Base-by-base conservation (phyloP, 2,329 filamentous ascomycete genomes). In the Colletotrichum sp. region DNA sequence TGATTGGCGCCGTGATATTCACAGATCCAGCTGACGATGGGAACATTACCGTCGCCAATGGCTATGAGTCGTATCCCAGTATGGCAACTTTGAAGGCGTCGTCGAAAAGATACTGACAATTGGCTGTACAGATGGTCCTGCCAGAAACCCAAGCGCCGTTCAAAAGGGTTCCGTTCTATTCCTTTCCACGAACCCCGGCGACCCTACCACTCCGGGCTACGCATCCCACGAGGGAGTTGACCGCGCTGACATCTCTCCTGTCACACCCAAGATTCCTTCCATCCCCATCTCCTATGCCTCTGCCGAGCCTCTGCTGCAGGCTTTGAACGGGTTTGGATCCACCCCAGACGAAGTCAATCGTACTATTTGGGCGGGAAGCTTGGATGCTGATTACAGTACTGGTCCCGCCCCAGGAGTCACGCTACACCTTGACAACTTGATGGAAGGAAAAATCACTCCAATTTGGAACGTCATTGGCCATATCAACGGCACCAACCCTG, bases 151-250 rank as follows among this genome's bases (percentile, higher is more conserved):
- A 8, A 94, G 91, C 79, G 91, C 93, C 71, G 94, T 97, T 10
- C 94, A 97, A 82, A 88, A 95, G 80, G 95, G 95, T 48, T 96
- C 94, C 80, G 91, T 92, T 3, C 90, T 95, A 80, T 96, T 94
- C 80, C 72, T 78, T 18, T 93, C 92, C 82, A 89, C 84, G 75
- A 87, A 83, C 79, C 88, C 84, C 66, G 91, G 92, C 76, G 87
- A 97, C 79, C 95, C 95, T 52, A 97, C 95, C 0, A 97, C 95
- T 0, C 94, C 94, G 3, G 95, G 95, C 6, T 96, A 96, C 81
- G 92, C 95, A 2, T 96, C 94, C 0, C 94, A 94, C 80, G 92
- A 94, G 16, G 94, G 91, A 32, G 92, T 88, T 8, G 92, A 93
- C 32, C 91, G 95, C 13, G 87, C 92, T 58, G 90, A 93, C 52